Percentiles rank a stretch among this genome's conserved stretches.
Conservation (phyloP, 805 yeast genomes). For the Yarrowia sp. region DNA sequence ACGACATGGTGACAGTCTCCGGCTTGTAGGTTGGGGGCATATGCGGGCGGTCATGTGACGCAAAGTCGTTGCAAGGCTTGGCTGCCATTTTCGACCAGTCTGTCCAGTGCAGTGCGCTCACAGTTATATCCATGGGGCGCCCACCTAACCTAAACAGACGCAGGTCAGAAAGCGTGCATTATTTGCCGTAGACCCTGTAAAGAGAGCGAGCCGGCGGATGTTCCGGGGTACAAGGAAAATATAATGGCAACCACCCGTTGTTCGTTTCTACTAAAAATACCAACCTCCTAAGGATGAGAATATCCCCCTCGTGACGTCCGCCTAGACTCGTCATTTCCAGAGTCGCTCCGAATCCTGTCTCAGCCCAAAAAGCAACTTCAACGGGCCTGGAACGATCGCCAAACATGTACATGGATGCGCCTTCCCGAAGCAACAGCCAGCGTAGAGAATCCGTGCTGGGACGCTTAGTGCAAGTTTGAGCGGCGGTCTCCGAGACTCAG, state of each 20-base stretch:
- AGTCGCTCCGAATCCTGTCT: not conserved
- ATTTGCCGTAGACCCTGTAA: slow-evolving; percentile 5
- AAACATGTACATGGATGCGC: slow-evolving; percentile 4
- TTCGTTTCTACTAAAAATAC: too few relatives aligned
- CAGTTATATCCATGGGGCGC: not conserved
- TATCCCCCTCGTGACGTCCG: too few relatives aligned
- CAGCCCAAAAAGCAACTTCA: slow-evolving; percentile 1
- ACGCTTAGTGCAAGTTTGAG: too few relatives aligned
- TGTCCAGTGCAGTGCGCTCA: too few relatives aligned
- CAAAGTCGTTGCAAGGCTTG: too few relatives aligned
- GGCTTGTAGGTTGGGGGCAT: too few relatives aligned
- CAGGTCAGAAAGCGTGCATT: slow-evolving; percentile 20
- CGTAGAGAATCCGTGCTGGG: not conserved
- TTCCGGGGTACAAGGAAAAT: not conserved
- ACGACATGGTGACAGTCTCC: too few relatives aligned
- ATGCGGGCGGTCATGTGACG: too few relatives aligned
- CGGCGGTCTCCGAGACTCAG: not conserved
- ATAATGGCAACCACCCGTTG: too few relatives aligned
- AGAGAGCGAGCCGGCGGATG: not conserved
- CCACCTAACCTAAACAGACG: slow-evolving; percentile 19
- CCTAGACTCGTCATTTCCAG: too few relatives aligned
- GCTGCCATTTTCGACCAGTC: too few relatives aligned
- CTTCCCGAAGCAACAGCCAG: slow-evolving; percentile 11
- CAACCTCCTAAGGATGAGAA: too few relatives aligned
- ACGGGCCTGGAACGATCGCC: slow-evolving; percentile 20